Percentiles rank a stretch among this genome's conserved stretches.
Conservation (phyloP, 2,329 filamentous ascomycete genomes). For the Aureobasidium sp. region DNA sequence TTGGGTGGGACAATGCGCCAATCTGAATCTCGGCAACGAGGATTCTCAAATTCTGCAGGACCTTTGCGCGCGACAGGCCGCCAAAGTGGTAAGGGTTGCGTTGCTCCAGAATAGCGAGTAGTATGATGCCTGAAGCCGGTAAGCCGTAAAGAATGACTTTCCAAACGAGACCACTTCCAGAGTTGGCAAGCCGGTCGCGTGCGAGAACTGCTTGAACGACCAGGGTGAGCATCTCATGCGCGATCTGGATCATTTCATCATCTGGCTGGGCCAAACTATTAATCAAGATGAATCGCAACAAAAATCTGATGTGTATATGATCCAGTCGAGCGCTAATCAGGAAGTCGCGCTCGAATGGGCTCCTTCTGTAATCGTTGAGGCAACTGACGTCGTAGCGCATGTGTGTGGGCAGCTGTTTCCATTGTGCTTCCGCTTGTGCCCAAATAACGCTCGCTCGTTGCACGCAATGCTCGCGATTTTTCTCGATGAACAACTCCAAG, state of each 20-base stretch:
- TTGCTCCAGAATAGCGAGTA: slow-evolving; percentile 24
- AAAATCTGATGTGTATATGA: slow-evolving; percentile 29
- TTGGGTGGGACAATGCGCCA: slow-evolving; percentile 24
- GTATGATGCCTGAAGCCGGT: slow-evolving; percentile 30
- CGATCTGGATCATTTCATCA: slow-evolving; percentile 22
- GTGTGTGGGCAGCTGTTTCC: slow-evolving; percentile 24
- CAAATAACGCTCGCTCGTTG: slow-evolving; percentile 17
- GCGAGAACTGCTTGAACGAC: slow-evolving; percentile 27
- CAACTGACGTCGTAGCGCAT: slow-evolving; percentile 20
- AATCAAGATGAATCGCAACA: slow-evolving; percentile 24
- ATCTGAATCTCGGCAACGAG: slow-evolving; percentile 28
- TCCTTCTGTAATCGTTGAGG: slow-evolving; percentile 17
- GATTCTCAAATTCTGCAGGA: slow-evolving; percentile 28
- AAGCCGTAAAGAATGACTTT: slow-evolving; percentile 31
- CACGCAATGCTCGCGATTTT: slow-evolving; percentile 15
- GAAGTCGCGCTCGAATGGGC: slow-evolving; percentile 28
- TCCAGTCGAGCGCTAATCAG: slow-evolving; percentile 28
- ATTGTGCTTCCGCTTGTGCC: slow-evolving; percentile 21
- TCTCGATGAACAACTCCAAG: slow-evolving; percentile 25
- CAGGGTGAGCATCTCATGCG: slow-evolving; percentile 26
- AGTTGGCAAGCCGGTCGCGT: slow-evolving; percentile 27
- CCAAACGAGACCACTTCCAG: slow-evolving; percentile 29
- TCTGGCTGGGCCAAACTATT: slow-evolving; percentile 23
- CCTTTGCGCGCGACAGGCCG: slow-evolving; percentile 17
- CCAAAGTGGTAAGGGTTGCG: neutral